Evolutionary conservation across 192 early-diverging fungal species (phyloP), one percentile per base, ranked within the genome.

Genomic region (Linnemannia zychae): DNA sequence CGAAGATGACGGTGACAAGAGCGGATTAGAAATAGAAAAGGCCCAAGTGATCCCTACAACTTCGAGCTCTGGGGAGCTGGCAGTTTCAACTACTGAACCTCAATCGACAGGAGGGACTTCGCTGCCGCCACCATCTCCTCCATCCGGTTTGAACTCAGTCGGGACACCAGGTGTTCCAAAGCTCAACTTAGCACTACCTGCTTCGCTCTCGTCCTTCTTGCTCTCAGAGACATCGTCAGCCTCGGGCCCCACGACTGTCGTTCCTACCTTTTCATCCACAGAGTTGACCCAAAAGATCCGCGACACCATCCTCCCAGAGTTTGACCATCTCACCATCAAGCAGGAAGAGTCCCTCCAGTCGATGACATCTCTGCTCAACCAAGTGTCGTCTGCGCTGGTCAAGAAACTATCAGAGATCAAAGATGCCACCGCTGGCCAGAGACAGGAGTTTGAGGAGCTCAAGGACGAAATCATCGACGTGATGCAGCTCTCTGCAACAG

Each of bases 351-450:
- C 82, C 0, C 72, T 78, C 7, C 82, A 84, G 37, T 74, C 82
- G 0, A 78, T 91, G 73, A 87, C 89, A 15, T 60, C 75, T 12
- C 76, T 91, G 17, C 76, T 88, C 28, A 89, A 91, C 40, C 88
- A 89, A 49, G 79, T 81, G 22, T 88, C 88, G 0, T 77, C 88
- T 0, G 24, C 84, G 5, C 31, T 84, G 16, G 76, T 78, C 24
- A 71, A 48, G n/a, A 71, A 77, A 31, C 48, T 84, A 18, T 28
- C 71, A 36, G 82, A 84, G 73, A 78, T 84, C 72, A 84, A 84
- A 66, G 82, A 84, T 0, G 76, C 82, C 20, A 84, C 82, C 28
- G 76, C 71, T 7, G 72, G 71, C 33, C 82, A 84, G 24, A 72
- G 82, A 20, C 82, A 84, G 37, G 82, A 84, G 57, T 84, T 84